These are phyloP conservation scores for Albizia julibrissin DNA, from an alignment of 306 rosid species.

Conservation along the genomic window DNA sequence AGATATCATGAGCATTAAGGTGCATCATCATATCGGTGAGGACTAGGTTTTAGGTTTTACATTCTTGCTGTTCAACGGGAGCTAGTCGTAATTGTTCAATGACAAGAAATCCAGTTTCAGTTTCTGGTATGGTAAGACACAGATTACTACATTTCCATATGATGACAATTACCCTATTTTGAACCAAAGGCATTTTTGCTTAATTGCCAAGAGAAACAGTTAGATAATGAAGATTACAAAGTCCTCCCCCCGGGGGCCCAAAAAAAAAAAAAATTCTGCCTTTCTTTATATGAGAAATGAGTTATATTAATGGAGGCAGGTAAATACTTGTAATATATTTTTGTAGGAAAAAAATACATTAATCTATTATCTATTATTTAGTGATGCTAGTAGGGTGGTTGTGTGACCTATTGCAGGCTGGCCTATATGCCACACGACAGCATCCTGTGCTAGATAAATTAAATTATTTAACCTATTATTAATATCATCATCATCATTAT, in stretches of 20 bases:
- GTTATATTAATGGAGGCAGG: not conserved
- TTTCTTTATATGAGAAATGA: not conserved
- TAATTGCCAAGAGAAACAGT: too few relatives aligned
- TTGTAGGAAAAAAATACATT: too few relatives aligned
- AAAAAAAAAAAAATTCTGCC: not conserved
- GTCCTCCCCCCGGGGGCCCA: too few relatives aligned
- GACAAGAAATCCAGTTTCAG: not conserved
- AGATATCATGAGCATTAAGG: not conserved
- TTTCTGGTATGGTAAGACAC: not conserved
- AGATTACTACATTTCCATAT: not conserved
- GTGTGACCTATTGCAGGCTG: too few relatives aligned
- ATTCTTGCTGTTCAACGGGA: conserved; percentile 2
- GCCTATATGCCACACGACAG: too few relatives aligned
- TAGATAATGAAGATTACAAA: too few relatives aligned
- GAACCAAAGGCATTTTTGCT: not conserved
- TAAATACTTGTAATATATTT: too few relatives aligned
- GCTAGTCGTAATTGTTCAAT: not conserved
- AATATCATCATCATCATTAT: too few relatives aligned
- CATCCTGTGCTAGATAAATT: too few relatives aligned
- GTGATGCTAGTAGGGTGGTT: too few relatives aligned
- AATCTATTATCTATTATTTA: too few relatives aligned
- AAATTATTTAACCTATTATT: too few relatives aligned
- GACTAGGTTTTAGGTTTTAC: not conserved
- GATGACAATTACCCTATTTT: not conserved
- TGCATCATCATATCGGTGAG: not conserved